Evolutionary conservation across 1,284 basidiomycete species (phyloP), one percentile per base, ranked within the genome.

Genomic region (Leccinum colubrinum): DNA sequence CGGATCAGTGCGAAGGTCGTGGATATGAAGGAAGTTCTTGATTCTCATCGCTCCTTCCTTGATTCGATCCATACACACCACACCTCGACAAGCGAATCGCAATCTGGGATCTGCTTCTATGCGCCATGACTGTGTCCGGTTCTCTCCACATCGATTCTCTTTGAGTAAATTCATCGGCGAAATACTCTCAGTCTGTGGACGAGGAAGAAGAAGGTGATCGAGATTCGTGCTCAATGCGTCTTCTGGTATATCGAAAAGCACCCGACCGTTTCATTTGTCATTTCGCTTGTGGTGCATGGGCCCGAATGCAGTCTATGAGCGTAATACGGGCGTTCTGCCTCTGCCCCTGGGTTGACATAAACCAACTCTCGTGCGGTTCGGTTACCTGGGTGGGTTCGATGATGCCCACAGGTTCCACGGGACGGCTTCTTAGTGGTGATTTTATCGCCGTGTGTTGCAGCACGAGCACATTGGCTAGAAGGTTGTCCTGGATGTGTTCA

Each of bases 401-500:
- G 15, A 79, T 96, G 1, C 86, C 88, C 6, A 77, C 83, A 2
- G 83, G 85, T 39, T 87, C 90, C 1, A 76, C 80, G 2, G 94
- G 93, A 2, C 83, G 85, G 14, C 80, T 94, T 43, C 79, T 96
- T 39, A 91, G 85, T 66, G 80, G 85, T 3, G 91, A 93, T 15
- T 63, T 65, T 35, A 77, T 93, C 50, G 86, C 91, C 6, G 83
- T 95, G 2, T 81, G 83, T 14, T 96, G 94, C 81, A 90, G 63
- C 87, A 90, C 64, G 78, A 86, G 46, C 85, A 92, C 70, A 93
- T 87, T 9, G 93, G 90, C 0, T 95, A 93, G 93, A 89, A 86
- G 68, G 72, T 95, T 14, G 76, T 95, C 17, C 75, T 92, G 8
- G 94, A 95, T 67, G 76, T 94, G 20, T 77, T 96, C 58, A 85